Conservation (phyloP, 345 rosid species). For the Acer campestre region DNA sequence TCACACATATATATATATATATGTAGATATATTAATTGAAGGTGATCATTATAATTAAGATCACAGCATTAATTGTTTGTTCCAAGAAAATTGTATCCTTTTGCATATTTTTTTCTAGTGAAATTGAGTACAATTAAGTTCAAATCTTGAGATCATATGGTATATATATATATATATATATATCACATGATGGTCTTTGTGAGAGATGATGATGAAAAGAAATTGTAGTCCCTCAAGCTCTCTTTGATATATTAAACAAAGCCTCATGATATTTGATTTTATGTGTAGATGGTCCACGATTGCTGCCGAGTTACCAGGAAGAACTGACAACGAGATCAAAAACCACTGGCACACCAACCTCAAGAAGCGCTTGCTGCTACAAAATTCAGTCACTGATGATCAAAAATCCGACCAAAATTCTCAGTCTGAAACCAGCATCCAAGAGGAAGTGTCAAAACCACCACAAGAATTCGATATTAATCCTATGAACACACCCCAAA, state of each 20-base stretch:
- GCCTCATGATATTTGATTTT: background rate
- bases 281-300: slow-evolving; percentile 59
- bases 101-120: background rate
- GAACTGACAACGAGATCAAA: slow-evolving; percentile 65
- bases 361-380: slow-evolving; percentile 35
- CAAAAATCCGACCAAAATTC: background rate
- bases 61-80: background rate
- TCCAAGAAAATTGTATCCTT: background rate
- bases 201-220: background rate
- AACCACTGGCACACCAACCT: slow-evolving; percentile 68
- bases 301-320: slow-evolving; percentile 58
- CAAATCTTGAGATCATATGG: background rate
- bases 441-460: slow-evolving; percentile 5
- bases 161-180: background rate
- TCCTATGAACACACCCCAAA: background rate
- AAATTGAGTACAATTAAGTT: background rate
- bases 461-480: background rate
- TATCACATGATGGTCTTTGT: background rate
- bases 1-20: background rate
- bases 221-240: background rate
- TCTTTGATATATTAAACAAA: background rate
- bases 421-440: slow-evolving; percentile 1
- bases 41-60: no score
- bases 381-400: background rate
- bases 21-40: background rate